Evolutionary conservation across 2,329 filamentous ascomycete species (phyloP).

Genomic region (Colletotrichum cordylinicola): DNA sequence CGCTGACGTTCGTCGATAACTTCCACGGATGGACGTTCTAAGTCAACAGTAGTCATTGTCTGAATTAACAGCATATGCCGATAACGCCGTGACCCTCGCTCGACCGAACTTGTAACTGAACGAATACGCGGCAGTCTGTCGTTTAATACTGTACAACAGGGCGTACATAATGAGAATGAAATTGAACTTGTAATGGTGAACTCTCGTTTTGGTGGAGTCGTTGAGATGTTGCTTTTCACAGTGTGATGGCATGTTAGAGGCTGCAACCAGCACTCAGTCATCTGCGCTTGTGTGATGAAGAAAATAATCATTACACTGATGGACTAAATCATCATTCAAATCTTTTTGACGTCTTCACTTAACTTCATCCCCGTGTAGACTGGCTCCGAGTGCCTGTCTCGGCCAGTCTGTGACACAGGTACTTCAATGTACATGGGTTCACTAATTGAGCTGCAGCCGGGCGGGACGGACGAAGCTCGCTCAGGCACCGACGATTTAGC

Average conservation of each 20-base stretch:
- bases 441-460: neutral
- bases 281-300: neutral
- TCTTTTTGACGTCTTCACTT: neutral
- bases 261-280: accelerated
- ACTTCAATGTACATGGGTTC: neutral
- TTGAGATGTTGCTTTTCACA: neutral
- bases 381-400: neutral
- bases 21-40: constrained; percentile 70
- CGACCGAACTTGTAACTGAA: neutral
- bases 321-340: neutral
- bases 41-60: neutral
- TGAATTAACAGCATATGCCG: neutral
- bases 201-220: neutral
- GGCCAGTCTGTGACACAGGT: neutral
- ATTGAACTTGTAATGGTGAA: neutral
- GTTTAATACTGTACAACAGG: neutral
- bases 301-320: accelerated
- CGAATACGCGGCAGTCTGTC: neutral
- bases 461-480: neutral
- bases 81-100: neutral
- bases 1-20: constrained; percentile 75
- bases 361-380: accelerated
- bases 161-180: neutral
- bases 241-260: neutral
- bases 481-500: neutral